phyloP scores from a whole-genome alignment of 192 early-diverging fungal genomes.

The Backusella australiensis region DNA sequence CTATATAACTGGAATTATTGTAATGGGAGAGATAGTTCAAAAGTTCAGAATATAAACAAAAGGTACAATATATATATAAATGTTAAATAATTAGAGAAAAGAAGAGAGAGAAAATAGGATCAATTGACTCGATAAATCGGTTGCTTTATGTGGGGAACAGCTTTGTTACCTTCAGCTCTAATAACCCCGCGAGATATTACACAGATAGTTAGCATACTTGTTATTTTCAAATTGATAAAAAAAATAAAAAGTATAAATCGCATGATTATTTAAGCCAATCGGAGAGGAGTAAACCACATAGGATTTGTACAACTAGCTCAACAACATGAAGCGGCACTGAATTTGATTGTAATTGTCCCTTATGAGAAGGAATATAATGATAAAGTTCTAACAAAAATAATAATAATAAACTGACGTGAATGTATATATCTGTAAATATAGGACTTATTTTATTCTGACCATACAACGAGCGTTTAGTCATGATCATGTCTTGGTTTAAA shows the following conservation, averaged over 20 bases:
- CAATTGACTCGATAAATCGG: neutral
- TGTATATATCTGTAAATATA: neutral
- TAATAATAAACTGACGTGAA: neutral
- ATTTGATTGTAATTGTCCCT: neutral
- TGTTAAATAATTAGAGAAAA: neutral
- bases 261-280: constrained; percentile 19
- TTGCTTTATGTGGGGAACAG: neutral
- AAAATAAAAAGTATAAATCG: constrained; percentile 9
- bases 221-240: neutral
- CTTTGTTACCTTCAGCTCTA: neutral
- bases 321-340: constrained; percentile 1
- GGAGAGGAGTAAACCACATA: neutral
- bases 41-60: neutral
- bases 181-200: neutral
- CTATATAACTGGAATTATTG: neutral
- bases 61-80: neutral
- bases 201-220: neutral
- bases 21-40: neutral
- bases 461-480: neutral
- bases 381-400: neutral
- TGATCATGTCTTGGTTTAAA: neutral
- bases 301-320: neutral
- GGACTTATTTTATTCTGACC: neutral
- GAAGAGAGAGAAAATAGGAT: neutral
- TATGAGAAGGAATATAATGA: neutral